phyloP scores from a whole-genome alignment of 164 flowering plant species.

The Chimonanthus salicifolius region DNA sequence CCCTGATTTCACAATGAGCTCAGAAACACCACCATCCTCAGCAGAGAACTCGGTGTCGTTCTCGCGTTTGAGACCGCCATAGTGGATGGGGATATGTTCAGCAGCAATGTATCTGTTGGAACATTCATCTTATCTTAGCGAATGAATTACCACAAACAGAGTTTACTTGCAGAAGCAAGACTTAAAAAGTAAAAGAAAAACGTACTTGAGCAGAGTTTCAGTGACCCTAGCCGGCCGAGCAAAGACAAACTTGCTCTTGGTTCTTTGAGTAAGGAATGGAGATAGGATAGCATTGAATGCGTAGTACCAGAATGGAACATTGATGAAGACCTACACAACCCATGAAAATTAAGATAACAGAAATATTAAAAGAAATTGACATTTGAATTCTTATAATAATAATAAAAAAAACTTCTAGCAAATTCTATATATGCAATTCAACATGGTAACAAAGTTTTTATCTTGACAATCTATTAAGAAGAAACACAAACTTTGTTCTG shows the following conservation, averaged over 20 bases:
- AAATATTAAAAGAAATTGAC: too few species aligned
- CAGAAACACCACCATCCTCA: constrained; percentile 36
- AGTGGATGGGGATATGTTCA: constrained; percentile 54
- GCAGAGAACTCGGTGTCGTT: constrained; percentile 47
- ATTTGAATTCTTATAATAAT: too few species aligned
- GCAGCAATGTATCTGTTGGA: constrained; percentile 56
- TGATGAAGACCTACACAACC: constrained; percentile 55
- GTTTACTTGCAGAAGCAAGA: not conserved
- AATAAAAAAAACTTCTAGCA: too few species aligned
- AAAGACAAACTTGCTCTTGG: constrained; percentile 69
- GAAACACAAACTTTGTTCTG: not conserved
- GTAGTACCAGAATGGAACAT: constrained; percentile 79
- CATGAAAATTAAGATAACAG: not conserved
- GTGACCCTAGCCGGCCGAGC: constrained; percentile 61
- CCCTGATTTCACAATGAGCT: constrained; percentile 49
- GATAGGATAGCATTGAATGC: constrained; percentile 49
- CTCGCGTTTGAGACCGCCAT: constrained; percentile 70
- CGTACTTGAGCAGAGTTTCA: constrained; percentile 74
- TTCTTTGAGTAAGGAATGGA: constrained; percentile 63
- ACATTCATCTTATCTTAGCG: not conserved
- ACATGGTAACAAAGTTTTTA: too few species aligned
- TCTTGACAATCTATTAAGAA: too few species aligned
- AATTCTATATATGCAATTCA: too few species aligned
- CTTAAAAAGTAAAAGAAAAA: not conserved
- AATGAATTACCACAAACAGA: not conserved